These are phyloP conservation scores for Moricandia moricandioides DNA, from an alignment of 345 rosid species.

Conservation along the genomic window DNA sequence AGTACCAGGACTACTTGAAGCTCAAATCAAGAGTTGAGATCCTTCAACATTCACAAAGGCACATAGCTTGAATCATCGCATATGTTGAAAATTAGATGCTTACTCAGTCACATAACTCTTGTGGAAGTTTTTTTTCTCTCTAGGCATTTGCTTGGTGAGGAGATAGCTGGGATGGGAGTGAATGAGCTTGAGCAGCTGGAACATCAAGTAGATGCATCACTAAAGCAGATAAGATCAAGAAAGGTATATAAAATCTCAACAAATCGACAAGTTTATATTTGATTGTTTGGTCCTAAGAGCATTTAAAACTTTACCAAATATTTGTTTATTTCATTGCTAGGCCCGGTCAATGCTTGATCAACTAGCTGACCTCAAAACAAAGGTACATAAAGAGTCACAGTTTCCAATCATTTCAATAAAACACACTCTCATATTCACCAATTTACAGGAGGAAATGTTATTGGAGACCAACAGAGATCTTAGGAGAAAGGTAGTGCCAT, in stretches of 20 bases:
- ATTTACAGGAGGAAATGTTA: constrained; percentile 37
- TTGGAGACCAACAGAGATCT: constrained; percentile 41
- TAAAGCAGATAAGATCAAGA: constrained; percentile 69
- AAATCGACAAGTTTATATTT: not conserved
- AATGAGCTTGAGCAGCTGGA: constrained; percentile 84
- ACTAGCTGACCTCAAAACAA: constrained; percentile 34
- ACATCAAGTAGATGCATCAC: constrained; percentile 64
- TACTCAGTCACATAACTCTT: not conserved
- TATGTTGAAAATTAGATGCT: not conserved
- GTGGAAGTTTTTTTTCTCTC: not conserved
- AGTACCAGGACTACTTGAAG: constrained; percentile 63
- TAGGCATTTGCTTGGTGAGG: constrained; percentile 86
- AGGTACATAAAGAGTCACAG: constrained; percentile 26
- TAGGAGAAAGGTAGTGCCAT: constrained; percentile 35
- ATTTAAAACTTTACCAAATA: not conserved
- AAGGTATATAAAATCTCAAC: constrained; percentile 41
- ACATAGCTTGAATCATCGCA: constrained; percentile 2
- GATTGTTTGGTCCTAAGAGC: not conserved
- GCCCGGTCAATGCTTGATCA: constrained; percentile 37
- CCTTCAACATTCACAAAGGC: constrained; percentile 74
- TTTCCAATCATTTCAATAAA: not conserved
- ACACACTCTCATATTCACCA: not conserved
- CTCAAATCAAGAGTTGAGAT: constrained; percentile 61
- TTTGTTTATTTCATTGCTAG: constrained; percentile 22
- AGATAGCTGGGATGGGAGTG: constrained; percentile 49